A percentile compares a stretch with the other conserved stretches of the same genome.
These are phyloP conservation scores for Prunella vulgaris DNA, from an alignment of 257 asterid genomes.

Conservation along the genomic window DNA sequence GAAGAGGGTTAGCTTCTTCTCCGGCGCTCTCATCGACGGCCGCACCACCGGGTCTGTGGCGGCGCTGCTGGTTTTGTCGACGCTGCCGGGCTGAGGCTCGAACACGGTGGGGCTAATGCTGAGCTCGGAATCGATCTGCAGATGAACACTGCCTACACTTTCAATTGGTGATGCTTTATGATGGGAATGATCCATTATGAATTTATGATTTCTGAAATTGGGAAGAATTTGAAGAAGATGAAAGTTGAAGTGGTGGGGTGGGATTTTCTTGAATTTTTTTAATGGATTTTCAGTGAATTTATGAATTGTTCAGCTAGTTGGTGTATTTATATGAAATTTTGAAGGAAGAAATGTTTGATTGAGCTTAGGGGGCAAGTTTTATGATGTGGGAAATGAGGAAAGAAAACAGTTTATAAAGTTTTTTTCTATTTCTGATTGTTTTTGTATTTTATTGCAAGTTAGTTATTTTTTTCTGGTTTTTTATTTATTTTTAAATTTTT, in stretches of 20 bases:
- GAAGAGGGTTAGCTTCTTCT: slow-evolving; percentile 78
- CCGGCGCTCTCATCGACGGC: slow-evolving; percentile 57
- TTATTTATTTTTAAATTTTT: not conserved
- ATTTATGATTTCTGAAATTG: not conserved
- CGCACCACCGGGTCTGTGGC: slow-evolving; percentile 11
- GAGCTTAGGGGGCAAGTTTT: slow-evolving; percentile 57
- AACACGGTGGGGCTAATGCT: slow-evolving; percentile 33
- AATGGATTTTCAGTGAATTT: not conserved
- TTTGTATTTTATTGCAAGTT: slow-evolving; percentile 24
- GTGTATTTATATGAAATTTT: not conserved
- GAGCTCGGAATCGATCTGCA: slow-evolving; percentile 48
- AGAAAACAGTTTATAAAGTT: slow-evolving; percentile 5
- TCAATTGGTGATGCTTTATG: slow-evolving; percentile 36
- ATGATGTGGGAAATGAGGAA: slow-evolving; percentile 37
- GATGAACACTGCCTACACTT: slow-evolving; percentile 45
- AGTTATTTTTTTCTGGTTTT: slow-evolving; percentile 19
- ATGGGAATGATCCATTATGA: slow-evolving; percentile 34
- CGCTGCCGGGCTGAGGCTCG: slow-evolving; percentile 36
- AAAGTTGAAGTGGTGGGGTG: not conserved
- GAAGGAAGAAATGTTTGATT: slow-evolving; percentile 9
- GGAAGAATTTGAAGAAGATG: not conserved
- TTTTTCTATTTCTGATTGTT: slow-evolving; percentile 17
- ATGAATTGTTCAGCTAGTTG: not conserved
- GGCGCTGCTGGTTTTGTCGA: slow-evolving; percentile 36
- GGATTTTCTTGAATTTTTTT: not conserved